Percentiles rank a stretch among this genome's conserved stretches.
These are phyloP conservation scores for Cladosporium cucumerinum DNA, from an alignment of 2,329 filamentous ascomycete genomes.

Conservation along the genomic window DNA sequence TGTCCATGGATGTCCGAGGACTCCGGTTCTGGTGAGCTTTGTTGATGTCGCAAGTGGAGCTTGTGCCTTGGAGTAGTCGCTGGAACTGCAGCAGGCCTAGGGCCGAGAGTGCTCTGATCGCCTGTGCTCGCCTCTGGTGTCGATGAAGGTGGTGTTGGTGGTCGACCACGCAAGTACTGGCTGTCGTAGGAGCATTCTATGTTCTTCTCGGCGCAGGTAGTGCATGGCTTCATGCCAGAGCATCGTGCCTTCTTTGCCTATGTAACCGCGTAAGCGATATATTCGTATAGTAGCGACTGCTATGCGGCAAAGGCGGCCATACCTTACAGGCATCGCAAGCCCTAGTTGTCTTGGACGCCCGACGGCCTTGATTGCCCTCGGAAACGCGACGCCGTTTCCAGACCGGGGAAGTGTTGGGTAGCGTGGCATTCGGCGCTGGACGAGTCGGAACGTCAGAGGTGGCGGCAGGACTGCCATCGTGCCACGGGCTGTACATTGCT, in stretches of 20 bases:
- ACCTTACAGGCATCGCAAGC: constrained; percentile 17
- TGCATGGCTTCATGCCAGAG: constrained; percentile 37
- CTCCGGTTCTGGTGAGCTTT: constrained; percentile 44
- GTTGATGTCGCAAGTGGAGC: not conserved
- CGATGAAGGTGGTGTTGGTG: constrained; percentile 38
- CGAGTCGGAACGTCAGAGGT: constrained; percentile 5
- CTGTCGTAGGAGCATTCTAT: constrained; percentile 46
- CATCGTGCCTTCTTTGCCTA: constrained; percentile 35
- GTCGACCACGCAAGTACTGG: constrained; percentile 45
- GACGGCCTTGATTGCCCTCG: constrained; percentile 8
- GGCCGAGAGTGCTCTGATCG: not conserved
- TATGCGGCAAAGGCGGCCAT: not conserved
- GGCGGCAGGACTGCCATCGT: constrained; percentile 1
- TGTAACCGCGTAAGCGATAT: not conserved
- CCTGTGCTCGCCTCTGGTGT: constrained; percentile 8
- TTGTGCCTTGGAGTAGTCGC: not conserved
- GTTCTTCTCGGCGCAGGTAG: constrained; percentile 30
- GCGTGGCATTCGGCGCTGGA: constrained; percentile 7
- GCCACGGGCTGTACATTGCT: constrained; percentile 10
- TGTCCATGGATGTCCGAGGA: constrained; percentile 54
- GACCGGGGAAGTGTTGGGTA: constrained; percentile 4
- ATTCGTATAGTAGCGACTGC: not conserved
- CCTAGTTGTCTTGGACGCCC: constrained; percentile 16
- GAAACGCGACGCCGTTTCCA: constrained; percentile 14
- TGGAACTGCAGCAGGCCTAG: not conserved